phyloP scores from a whole-genome alignment of 208 protist species.

The Kentomonas sorsogonicus region DNA sequence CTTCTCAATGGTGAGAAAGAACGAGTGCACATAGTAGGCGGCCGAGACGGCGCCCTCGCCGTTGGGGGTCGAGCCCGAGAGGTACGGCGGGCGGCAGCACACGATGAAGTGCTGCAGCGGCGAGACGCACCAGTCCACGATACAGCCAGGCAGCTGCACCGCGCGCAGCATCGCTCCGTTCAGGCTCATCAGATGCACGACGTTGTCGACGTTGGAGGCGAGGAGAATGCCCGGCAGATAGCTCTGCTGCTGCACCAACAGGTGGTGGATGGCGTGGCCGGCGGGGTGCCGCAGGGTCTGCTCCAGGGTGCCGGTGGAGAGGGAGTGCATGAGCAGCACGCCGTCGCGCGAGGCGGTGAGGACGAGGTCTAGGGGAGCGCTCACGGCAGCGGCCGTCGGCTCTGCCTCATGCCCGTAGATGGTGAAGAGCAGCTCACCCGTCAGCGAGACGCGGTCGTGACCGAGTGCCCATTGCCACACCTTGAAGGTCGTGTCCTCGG shows the following conservation, averaged over 20 bases:
- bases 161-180: slow-evolving; percentile 75
- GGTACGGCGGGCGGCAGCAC: slow-evolving; percentile 22
- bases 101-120: slow-evolving; percentile 69
- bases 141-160: slow-evolving; percentile 42
- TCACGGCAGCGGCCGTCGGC: slow-evolving; percentile 70
- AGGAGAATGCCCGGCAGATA: slow-evolving; percentile 85
- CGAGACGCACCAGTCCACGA: slow-evolving; percentile 62
- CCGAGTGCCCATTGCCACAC: too few relatives aligned
- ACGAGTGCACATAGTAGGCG: slow-evolving; percentile 71
- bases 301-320: slow-evolving; percentile 59
- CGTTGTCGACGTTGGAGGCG: slow-evolving; percentile 56
- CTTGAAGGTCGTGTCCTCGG: slow-evolving; percentile 89
- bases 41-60: slow-evolving; percentile 3
- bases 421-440: slow-evolving; percentile 61
- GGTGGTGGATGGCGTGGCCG: slow-evolving; percentile 52
- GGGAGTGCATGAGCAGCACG: slow-evolving; percentile 72
- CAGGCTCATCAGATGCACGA: slow-evolving; percentile 74
- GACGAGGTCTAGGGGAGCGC: slow-evolving; percentile 65
- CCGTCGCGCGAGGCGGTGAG: slow-evolving; percentile 79
- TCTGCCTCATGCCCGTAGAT: slow-evolving; percentile 84
- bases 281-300: slow-evolving; percentile 66
- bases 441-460: slow-evolving; percentile 45
- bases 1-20: slow-evolving; percentile 52
- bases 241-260: slow-evolving; percentile 70
- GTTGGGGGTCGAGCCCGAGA: neutral